Evolutionary conservation across 2,329 filamentous ascomycete genomes (phyloP), one percentile per base, ranked within the genome.

Genomic region (Aureobasidium namibiae): DNA sequence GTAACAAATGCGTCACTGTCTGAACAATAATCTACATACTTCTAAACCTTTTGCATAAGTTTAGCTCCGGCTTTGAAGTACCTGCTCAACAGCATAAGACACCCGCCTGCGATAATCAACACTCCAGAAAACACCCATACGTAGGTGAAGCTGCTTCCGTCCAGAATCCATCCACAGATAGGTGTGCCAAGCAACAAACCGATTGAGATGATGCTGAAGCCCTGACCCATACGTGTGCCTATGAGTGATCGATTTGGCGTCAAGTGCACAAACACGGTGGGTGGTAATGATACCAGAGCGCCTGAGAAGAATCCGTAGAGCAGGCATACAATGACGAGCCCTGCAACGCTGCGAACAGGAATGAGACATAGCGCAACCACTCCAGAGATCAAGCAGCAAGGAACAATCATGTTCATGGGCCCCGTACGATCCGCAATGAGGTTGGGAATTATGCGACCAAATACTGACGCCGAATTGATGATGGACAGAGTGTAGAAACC

Each of bases 401-500:
- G 76, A 4, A 77, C 68, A 34, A 78, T 72, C 56, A 78, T 74
- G 64, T 80, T 80, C 61, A 78, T 70, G 0, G 75, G 72, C 1
- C 77, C 77, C 1, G 75, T 61, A n/a, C 72, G 70, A 62, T 79
- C 77, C 10, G 75, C 73, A 26, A 77, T 60, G 53, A 72, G 66
- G 45, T 78, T 77, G 0, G 77, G 76, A 1, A 78, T 67, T 61
- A 87, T 76, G 13, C 83, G 80, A 0, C 83, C 84, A 29, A 82
- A 76, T 0, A 79, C 78, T 0, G 81, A 84, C 1, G 84, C 81
- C 0, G 78, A 82, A 66, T 89, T 89, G 64, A 89, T 75, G 61
- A 90, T 83, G 1, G 86, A 79, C 4, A 89, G 72, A n/a, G 89
- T 76, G 66, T 88, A 89, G 64, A 84, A 86, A 0, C 82, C 84